phyloP scores from a whole-genome alignment of 1,284 basidiomycete species.

The Cryptococcus sp. region DNA sequence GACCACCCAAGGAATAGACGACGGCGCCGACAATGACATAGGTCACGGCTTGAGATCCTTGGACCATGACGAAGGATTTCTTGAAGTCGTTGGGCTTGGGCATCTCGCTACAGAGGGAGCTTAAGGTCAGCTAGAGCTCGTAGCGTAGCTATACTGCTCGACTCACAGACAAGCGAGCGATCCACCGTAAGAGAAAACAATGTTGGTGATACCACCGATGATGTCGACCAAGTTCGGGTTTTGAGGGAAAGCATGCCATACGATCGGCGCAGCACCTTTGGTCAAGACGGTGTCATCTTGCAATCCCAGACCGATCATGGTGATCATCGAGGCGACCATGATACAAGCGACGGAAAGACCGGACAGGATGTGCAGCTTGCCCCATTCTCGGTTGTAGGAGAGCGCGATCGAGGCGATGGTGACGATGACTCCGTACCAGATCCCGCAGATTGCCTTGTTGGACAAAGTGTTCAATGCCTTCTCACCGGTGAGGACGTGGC shows the following conservation, averaged over 20 bases:
- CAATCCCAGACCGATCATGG: conserved; percentile 31
- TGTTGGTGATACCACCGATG: conserved; percentile 37
- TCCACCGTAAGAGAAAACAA: conserved; percentile 39
- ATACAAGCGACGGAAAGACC: conserved; percentile 34
- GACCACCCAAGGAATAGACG: conserved; percentile 38
- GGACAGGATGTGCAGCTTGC: conserved; percentile 32
- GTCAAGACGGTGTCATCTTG: conserved; percentile 20
- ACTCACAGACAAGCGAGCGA: conserved; percentile 32
- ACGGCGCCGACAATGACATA: conserved; percentile 35
- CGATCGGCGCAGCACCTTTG: conserved; percentile 23
- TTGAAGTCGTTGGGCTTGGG: conserved; percentile 38
- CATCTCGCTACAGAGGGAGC: conserved; percentile 41
- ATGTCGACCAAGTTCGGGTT: conserved; percentile 30
- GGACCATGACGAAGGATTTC: conserved; percentile 38
- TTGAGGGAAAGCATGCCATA: conserved; percentile 26
- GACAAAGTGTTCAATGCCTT: conserved; percentile 32
- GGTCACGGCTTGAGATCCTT: conserved; percentile 21
- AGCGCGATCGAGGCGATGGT: conserved; percentile 25
- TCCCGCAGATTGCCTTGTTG: conserved; percentile 34
- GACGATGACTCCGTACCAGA: conserved; percentile 37
- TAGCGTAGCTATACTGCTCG: too few species aligned
- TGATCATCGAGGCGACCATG: conserved; percentile 32
- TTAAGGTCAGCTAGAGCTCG: too few species aligned
- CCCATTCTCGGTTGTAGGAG: conserved; percentile 14
- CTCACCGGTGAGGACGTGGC: conserved; percentile 37